phyloP scores from a whole-genome alignment of 2,329 filamentous ascomycete genomes.

The Salinomyces thailandicus region DNA sequence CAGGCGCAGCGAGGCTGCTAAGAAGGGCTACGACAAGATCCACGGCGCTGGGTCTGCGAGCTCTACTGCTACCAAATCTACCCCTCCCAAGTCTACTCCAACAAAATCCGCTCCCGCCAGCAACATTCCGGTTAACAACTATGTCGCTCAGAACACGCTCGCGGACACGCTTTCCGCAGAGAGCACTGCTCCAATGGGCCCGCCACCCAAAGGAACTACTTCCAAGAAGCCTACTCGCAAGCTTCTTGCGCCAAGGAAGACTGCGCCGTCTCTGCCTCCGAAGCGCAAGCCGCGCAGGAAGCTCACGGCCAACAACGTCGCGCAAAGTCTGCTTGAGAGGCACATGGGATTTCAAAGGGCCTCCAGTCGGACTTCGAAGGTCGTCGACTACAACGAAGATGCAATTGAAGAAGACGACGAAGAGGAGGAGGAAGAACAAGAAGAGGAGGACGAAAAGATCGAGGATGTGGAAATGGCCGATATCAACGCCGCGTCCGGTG shows the following conservation, averaged over 20 bases:
- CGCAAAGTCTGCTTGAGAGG: no score
- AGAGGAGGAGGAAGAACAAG: not conserved
- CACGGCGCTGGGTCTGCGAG: not conserved
- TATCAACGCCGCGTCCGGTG: not conserved
- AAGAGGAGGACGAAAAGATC: not conserved
- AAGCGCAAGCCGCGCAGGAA: not conserved
- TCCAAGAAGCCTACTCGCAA: no score
- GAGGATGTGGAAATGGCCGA: not conserved
- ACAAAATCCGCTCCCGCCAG: no score
- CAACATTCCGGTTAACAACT: no score
- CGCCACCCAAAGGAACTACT: no score
- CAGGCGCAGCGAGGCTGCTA: not conserved
- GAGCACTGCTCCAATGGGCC: no score
- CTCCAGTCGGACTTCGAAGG: no score
- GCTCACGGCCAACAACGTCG: no score
- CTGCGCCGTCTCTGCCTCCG: not conserved
- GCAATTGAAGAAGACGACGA: not conserved
- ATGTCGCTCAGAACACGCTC: not conserved
- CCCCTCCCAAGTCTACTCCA: not conserved
- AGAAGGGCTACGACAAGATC: not conserved
- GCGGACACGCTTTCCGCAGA: not conserved
- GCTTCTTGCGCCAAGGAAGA: not conserved
- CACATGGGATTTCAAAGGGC: no score
- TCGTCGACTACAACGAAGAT: slow-evolving; percentile 1
- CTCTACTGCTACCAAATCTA: not conserved